Evolutionary conservation across 2,329 filamentous ascomycete genomes (phyloP), one percentile per base, ranked within the genome.

Genomic region (Tricladium varicosporioides): DNA sequence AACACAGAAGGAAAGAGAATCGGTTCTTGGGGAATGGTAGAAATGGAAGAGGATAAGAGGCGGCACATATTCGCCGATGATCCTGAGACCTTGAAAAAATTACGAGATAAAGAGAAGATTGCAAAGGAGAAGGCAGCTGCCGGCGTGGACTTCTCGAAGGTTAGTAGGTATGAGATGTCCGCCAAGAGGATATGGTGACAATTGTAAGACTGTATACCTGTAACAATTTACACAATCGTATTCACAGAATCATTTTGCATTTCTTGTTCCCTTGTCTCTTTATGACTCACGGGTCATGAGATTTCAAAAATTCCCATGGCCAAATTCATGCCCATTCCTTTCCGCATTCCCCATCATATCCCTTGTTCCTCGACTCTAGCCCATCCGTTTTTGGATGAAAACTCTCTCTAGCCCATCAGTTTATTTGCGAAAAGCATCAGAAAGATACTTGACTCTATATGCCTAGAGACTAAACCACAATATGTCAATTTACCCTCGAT

Each of bases 111-210:
- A 61, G 85, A 87, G 59, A 82, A 83, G 67, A 78, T 82, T 65
- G 81, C 80, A 5, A 83, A 82, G 60, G 83, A 84, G 62, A 85
- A 81, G 63, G 80, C 79, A 19, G 75, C 79, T 36, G 75, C 76
- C 52, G 80, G 80, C 54, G 80, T 83, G 52, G 84, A 83, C 70
- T 84, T 84, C 73, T 88, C 80, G 68, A 84, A 76, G 70, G 91
- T 85, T 61, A 84, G 80, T 65, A 81, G 94, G 66, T 99, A 97
- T 75, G 91, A 92, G 70, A 97, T 97, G 94, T 87, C 92, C 66
- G 91, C 91, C 0, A 97, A 97, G 80, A 82, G 94, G 70, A 99
- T 99, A 66, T 99, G 94, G 94, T 97, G 65, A 56, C 15, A n/a
- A 15, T 5, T 4, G 5, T 40, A 10, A 4, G 4, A 13, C 27